These are phyloP conservation scores for Microglena sp. DNA, from an alignment of 139 green algal genomes.

Conservation along the genomic window DNA sequence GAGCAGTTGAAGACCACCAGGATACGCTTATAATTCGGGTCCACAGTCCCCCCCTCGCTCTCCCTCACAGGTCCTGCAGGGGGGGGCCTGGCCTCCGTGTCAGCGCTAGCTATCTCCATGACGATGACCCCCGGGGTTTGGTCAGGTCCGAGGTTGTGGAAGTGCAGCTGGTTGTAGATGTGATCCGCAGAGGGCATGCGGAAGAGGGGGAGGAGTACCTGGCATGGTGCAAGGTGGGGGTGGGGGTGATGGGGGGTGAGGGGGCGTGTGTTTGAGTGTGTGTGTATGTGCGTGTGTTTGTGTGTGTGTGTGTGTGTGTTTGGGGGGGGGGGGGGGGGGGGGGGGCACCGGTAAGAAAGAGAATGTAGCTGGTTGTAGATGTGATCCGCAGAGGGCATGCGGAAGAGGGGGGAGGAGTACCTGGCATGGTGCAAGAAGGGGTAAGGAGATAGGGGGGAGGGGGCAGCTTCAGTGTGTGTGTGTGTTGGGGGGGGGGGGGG, in stretches of 20 bases:
- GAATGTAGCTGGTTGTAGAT: too few relatives aligned
- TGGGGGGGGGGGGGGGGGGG: too few relatives aligned
- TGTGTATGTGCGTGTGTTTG: too few relatives aligned
- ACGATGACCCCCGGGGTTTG: slow-evolving; percentile 50
- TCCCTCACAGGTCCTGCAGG: not conserved
- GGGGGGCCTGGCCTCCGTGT: not conserved
- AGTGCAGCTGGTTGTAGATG: slow-evolving; percentile 47
- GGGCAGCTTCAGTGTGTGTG: too few relatives aligned
- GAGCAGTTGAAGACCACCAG: slow-evolving; percentile 47
- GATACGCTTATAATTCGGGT: slow-evolving; percentile 31
- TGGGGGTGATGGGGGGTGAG: not conserved
- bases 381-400: slow-evolving; percentile 39
- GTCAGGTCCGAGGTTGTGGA: slow-evolving; percentile 47
- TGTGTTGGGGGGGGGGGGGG: too few relatives aligned
- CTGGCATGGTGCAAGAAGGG: slow-evolving; percentile 1
- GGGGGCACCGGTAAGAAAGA: not conserved
- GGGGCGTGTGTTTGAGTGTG: too few relatives aligned
- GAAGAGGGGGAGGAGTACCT: slow-evolving; percentile 71
- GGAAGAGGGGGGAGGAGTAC: slow-evolving; percentile 74
- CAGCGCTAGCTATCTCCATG: slow-evolving; percentile 45
- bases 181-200: slow-evolving; percentile 40
- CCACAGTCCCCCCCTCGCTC: slow-evolving; percentile 15
- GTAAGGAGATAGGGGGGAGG: not conserved
- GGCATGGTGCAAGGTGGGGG: not conserved
- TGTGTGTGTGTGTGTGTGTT: too few relatives aligned